Conservation (phyloP, 345 rosid genomes). For the Eucalyptus sp. region DNA sequence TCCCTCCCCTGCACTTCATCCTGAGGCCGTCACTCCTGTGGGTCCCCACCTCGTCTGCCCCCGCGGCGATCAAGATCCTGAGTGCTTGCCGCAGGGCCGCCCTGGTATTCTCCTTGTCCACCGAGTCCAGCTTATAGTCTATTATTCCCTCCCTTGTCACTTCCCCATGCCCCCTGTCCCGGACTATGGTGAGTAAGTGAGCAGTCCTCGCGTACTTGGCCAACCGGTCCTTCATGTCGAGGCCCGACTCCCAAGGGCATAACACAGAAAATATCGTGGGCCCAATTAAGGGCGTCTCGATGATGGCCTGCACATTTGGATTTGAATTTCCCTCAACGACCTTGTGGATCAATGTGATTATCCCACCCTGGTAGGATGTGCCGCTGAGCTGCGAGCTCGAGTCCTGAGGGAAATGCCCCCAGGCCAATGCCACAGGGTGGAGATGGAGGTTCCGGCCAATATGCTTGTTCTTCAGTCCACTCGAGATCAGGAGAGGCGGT, state of each 20-base stretch:
- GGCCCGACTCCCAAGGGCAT: conserved; percentile 55
- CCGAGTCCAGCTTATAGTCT: conserved; percentile 6
- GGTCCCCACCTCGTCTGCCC: conserved; percentile 62
- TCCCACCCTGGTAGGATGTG: conserved; percentile 49
- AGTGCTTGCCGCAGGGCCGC: conserved; percentile 34
- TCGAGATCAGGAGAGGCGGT: conserved; percentile 70
- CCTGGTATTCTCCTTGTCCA: conserved; percentile 30
- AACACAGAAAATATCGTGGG: conserved; percentile 27
- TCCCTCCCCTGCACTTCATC: conserved; percentile 21
- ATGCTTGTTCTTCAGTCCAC: conserved; percentile 62
- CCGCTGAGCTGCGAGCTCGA: conserved; percentile 38
- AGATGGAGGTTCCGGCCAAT: conserved; percentile 75
- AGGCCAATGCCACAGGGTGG: conserved; percentile 72
- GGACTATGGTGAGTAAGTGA: conserved; percentile 23
- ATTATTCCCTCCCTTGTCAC: conserved; percentile 27
- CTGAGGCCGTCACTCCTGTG: conserved; percentile 53
- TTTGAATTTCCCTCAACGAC: conserved; percentile 2
- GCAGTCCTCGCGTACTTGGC: conserved; percentile 43
- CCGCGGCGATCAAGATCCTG: conserved; percentile 53
- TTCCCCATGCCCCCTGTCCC: conserved; percentile 38
- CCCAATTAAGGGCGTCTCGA: conserved; percentile 48
- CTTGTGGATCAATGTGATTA: conserved; percentile 37
- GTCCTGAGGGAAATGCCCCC: conserved; percentile 87
- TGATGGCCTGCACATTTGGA: conserved; percentile 17
- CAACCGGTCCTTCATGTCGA: conserved; percentile 41